phyloP scores from a whole-genome alignment of 2,329 filamentous ascomycete genomes.

The Aspergillus sp. region DNA sequence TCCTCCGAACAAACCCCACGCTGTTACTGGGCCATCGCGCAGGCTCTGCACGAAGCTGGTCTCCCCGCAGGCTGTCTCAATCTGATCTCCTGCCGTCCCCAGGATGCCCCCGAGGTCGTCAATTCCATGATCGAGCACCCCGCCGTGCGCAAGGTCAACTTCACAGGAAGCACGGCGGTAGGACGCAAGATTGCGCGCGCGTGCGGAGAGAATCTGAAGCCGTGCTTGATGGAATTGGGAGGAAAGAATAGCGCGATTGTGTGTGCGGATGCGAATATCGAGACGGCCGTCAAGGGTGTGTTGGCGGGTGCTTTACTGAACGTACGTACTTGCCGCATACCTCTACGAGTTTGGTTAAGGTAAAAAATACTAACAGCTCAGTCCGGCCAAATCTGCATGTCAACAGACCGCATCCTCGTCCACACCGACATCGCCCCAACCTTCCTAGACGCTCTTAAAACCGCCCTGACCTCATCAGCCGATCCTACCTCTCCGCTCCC shows the following conservation, averaged over 20 bases:
- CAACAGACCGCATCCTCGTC: slow-evolving; percentile 65
- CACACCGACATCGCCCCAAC: slow-evolving; percentile 46
- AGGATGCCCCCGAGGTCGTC: slow-evolving; percentile 61
- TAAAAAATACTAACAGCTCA: slow-evolving; percentile 32
- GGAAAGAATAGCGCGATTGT: slow-evolving; percentile 75
- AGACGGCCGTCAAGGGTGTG: slow-evolving; percentile 47
- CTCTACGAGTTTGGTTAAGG: background rate
- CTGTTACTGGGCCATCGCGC: slow-evolving; percentile 54
- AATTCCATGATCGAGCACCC: slow-evolving; percentile 59
- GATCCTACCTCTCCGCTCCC: slow-evolving; percentile 28
- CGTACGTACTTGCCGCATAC: slow-evolving; percentile 10
- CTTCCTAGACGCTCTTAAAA: slow-evolving; percentile 47
- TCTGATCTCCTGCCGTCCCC: slow-evolving; percentile 54
- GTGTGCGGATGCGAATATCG: slow-evolving; percentile 68
- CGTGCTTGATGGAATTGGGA: slow-evolving; percentile 70
- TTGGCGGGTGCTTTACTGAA: slow-evolving; percentile 28
- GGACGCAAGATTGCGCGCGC: slow-evolving; percentile 61
- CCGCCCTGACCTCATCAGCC: slow-evolving; percentile 30
- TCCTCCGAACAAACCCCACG: slow-evolving; percentile 60
- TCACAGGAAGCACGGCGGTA: slow-evolving; percentile 64
- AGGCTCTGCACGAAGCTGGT: slow-evolving; percentile 62
- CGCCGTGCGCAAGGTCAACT: slow-evolving; percentile 64
- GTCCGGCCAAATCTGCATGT: slow-evolving; percentile 75
- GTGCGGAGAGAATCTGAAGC: slow-evolving; percentile 67
- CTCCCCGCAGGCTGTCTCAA: slow-evolving; percentile 70